Base-by-base conservation (phyloP, 768 basidiomycete species). In the Lactarius trivialis region DNA sequence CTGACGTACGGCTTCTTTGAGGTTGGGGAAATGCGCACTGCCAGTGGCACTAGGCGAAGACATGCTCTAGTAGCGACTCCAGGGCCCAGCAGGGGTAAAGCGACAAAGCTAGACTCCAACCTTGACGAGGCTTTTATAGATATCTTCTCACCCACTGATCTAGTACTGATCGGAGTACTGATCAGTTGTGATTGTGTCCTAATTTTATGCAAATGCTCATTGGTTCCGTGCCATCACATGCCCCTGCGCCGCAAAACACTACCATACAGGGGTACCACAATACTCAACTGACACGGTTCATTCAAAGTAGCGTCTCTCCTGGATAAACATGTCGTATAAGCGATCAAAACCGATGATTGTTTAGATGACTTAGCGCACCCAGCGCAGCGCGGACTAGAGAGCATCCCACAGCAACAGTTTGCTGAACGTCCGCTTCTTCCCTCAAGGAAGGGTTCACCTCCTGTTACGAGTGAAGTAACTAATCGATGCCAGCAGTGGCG, bases 381-480 rank as follows among this genome's bases (percentile, higher is more conserved):
- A 96, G 76, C 9, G 93, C 91, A 34, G 88, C 78, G 33, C 93
- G 81, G 32, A 92, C 84, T 49, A 96, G 78, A 37, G 90, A 93
- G 70, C 93, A 91, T 7, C 93, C 93, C 30, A 95, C 85, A 19
- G 91, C 86, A 30, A 99, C 88, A 0, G 97, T 99, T 76, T 95
- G 86, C 67, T 84, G 75, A 9, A 89, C 95, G 36, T 86, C 85
- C 52, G 78, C 79, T 50, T 77, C 79, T 68, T 94, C 92, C 15
- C 81, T 83, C 19, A 99, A 80, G 0, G 91, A 89, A n/a, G 97
- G 97, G 72, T 98, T 98, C 63, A 99, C 96, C 75, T 99, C 93
- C 91, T 93, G 26, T 54, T 17, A 70, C 63, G 66, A 45, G 60
- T 33, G 58, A 26, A 48, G 39, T 56, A 24, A 55, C 45, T 17